A percentile compares a stretch with the other conserved stretches of the same genome.
phyloP scores from a whole-genome alignment of 2,329 filamentous ascomycete species.

The Colletotrichum caudatum region DNA sequence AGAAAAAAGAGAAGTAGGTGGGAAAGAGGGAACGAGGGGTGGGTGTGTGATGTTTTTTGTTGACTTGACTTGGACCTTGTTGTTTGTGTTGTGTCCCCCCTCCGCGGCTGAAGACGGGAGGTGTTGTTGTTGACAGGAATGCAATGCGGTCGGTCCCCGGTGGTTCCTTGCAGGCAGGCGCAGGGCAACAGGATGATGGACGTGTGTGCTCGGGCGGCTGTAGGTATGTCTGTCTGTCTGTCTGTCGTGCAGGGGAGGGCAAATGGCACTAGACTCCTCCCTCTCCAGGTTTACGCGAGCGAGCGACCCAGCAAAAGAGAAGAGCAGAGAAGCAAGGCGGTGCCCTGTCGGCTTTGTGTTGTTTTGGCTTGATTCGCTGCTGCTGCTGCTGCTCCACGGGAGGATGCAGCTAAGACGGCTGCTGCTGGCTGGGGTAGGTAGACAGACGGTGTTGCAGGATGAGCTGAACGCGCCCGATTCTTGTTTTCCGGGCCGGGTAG shows the following conservation, averaged over 20 bases:
- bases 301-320: slow-evolving; percentile 12
- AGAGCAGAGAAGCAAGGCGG: slow-evolving; percentile 33
- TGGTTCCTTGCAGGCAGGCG: slow-evolving; percentile 21
- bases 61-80: slow-evolving; percentile 39
- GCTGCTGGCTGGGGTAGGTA: neutral
- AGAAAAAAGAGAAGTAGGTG: slow-evolving; percentile 16
- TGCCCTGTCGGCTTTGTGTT: slow-evolving; percentile 41
- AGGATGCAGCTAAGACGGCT: slow-evolving; percentile 36
- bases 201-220: slow-evolving; percentile 17
- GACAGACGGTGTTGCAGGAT: slow-evolving; percentile 21
- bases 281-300: slow-evolving; percentile 23
- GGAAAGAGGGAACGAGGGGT: slow-evolving; percentile 5
- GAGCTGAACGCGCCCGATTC: slow-evolving; percentile 34
- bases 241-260: neutral
- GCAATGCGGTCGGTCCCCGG: slow-evolving; percentile 17
- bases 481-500: slow-evolving; percentile 3
- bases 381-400: slow-evolving; percentile 18
- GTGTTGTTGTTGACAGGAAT: slow-evolving; percentile 41
- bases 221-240: neutral
- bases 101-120: slow-evolving; percentile 22
- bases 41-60: slow-evolving; percentile 38
- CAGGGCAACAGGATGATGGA: slow-evolving; percentile 2
- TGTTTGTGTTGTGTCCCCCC: slow-evolving; percentile 29
- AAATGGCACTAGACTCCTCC: slow-evolving; percentile 14
- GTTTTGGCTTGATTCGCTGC: slow-evolving; percentile 21